Percentiles rank a stretch among this genome's conserved stretches.
These are phyloP conservation scores for Pichia sp. DNA, from an alignment of 1,139 yeast species.

Conservation along the genomic window DNA sequence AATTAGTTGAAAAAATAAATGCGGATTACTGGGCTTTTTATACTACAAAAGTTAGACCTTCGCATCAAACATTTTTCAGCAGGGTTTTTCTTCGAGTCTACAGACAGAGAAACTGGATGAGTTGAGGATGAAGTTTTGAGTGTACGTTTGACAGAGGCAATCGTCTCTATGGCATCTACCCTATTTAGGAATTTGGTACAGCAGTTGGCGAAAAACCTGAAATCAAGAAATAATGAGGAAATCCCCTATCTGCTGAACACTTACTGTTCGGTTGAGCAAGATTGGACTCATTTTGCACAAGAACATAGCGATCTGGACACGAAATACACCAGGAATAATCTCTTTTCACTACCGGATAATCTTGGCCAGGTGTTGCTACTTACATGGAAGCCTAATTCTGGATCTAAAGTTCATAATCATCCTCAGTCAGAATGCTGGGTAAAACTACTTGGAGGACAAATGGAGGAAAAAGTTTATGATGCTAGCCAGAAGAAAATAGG, in stretches of 20 bases:
- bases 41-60: background rate
- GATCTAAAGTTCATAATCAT: conserved; percentile 71
- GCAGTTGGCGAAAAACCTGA: background rate
- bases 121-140: no score
- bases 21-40: background rate
- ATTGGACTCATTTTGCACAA: conserved; percentile 60
- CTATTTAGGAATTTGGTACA: background rate
- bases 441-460: conserved; percentile 59
- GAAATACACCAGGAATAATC: conserved; percentile 57
- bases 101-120: no score
- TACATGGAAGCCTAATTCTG: conserved; percentile 70
- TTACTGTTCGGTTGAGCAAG: conserved; percentile 46
- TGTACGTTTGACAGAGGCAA: background rate
- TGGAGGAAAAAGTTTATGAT: conserved; percentile 52
- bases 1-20: background rate
- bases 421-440: conserved; percentile 70
- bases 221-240: background rate
- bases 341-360: conserved; percentile 26
- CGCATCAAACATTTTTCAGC: background rate
- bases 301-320: conserved; percentile 41
- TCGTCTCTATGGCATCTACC: background rate
- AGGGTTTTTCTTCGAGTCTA: background rate
- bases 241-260: conserved; percentile 24
- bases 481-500: conserved; percentile 39
- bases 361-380: conserved; percentile 65